A percentile compares a stretch with the other conserved stretches of the same genome.
These are phyloP conservation scores for Posidonia oceanica DNA, from an alignment of 116 monocot genomes.

Conservation along the genomic window DNA sequence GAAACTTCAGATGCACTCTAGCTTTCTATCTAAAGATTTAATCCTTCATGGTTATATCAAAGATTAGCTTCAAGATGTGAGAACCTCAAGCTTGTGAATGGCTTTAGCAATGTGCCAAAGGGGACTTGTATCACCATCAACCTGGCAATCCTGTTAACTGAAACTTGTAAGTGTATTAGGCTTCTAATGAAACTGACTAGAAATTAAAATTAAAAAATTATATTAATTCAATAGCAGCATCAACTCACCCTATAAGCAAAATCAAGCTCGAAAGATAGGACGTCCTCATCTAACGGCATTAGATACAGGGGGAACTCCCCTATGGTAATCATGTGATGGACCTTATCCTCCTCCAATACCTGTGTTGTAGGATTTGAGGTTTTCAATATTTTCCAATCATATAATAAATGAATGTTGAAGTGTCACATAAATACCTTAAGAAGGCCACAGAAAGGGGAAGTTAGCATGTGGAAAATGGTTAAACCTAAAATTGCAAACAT, in stretches of 20 bases:
- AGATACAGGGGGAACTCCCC: slow-evolving; percentile 90
- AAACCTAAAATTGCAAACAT: too few species aligned
- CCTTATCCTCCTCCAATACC: slow-evolving; percentile 86
- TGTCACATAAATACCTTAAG: not conserved
- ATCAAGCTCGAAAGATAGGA: slow-evolving; percentile 92
- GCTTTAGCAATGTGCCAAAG: slow-evolving; percentile 98
- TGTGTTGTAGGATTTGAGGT: slow-evolving; percentile 7
- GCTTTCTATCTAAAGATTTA: not conserved
- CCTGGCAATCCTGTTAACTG: slow-evolving; percentile 57
- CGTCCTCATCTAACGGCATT: slow-evolving; percentile 89
- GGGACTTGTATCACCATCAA: slow-evolving; percentile 94
- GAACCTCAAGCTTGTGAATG: slow-evolving; percentile 94
- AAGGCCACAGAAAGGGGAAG: not conserved
- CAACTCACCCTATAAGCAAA: slow-evolving; percentile 52
- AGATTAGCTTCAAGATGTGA: not conserved
- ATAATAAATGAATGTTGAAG: not conserved
- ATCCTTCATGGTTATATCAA: not conserved
- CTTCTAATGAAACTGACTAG: not conserved
- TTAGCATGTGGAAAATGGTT: not conserved
- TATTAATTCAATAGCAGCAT: not conserved
- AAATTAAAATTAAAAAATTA: not conserved
- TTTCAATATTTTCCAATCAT: not conserved
- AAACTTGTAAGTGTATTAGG: not conserved
- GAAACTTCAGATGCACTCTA: not conserved
- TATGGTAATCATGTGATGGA: slow-evolving; percentile 66